Evolutionary conservation across 2,329 filamentous ascomycete genomes (phyloP).

Genomic region (Fusarium equiseti): DNA sequence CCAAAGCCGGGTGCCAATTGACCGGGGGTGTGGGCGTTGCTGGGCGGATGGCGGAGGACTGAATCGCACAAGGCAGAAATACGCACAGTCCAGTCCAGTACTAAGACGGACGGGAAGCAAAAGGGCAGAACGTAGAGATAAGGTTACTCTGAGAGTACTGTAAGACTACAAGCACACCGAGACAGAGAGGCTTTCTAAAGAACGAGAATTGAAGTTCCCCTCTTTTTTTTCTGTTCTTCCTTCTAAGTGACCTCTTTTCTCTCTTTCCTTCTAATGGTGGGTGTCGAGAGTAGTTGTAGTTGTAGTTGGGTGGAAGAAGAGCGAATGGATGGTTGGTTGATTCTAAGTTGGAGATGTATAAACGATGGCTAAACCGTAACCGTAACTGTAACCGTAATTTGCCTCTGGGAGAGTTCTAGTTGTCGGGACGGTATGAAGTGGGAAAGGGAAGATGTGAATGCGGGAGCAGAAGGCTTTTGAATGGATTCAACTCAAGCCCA

Average conservation of each 20-base stretch:
- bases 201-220: conserved; percentile 35
- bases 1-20: conserved; percentile 33
- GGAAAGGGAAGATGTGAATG: conserved; percentile 49
- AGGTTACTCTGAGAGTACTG: conserved; percentile 36
- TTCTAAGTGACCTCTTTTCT: conserved; percentile 3
- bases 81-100: conserved; percentile 34
- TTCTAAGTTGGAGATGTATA: conserved; percentile 26
- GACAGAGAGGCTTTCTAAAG: conserved; percentile 31
- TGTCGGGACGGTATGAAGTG: conserved; percentile 47
- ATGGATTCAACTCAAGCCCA: conserved; percentile 49
- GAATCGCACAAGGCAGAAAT: conserved; percentile 39
- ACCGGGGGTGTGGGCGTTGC: conserved; percentile 43
- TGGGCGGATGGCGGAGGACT: conserved; percentile 44
- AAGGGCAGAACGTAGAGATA: conserved; percentile 19
- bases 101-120: conserved; percentile 6
- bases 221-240: conserved; percentile 12
- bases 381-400: conserved; percentile 19
- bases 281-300: conserved; percentile 5
- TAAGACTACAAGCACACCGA: conserved; percentile 30
- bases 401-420: conserved; percentile 29
- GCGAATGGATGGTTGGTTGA: conserved; percentile 19
- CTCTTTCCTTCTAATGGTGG: conserved; percentile 16
- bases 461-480: conserved; percentile 58
- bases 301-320: conserved; percentile 16
- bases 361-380: conserved; percentile 34